A percentile compares a stretch with the other conserved stretches of the same genome.
These are phyloP conservation scores for Xylaria hypoxylon DNA, from an alignment of 2,329 filamentous ascomycete species.

Conservation along the genomic window DNA sequence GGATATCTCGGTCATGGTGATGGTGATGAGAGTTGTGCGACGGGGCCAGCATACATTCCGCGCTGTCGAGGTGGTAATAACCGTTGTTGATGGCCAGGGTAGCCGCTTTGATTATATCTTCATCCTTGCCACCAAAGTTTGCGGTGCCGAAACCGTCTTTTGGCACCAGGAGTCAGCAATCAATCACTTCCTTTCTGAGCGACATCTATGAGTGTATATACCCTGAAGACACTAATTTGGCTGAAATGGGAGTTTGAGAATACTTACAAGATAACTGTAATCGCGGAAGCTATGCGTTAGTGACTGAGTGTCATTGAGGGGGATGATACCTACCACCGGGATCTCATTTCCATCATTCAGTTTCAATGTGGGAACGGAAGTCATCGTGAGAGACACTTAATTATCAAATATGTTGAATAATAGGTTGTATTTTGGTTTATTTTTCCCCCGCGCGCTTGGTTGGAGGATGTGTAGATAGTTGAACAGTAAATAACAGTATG, in stretches of 20 bases:
- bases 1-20: background rate
- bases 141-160: constrained; percentile 74
- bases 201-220: background rate
- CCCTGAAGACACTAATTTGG: background rate
- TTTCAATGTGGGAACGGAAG: constrained; percentile 66
- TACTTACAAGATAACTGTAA: constrained; percentile 64
- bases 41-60: constrained; percentile 65
- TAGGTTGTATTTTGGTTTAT: background rate
- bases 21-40: background rate
- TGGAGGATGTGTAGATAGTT: background rate
- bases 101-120: constrained; percentile 60
- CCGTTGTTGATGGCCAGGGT: constrained; percentile 73
- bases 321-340: constrained; percentile 64
- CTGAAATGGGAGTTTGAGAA: background rate
- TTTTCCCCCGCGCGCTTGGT: no score
- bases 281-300: constrained; percentile 18
- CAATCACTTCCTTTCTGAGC: background rate
- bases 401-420: background rate
- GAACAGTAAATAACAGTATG: background rate
- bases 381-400: constrained; percentile 6
- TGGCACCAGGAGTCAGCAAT: background rate
- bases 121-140: constrained; percentile 70
- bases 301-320: background rate
- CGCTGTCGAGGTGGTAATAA: constrained; percentile 77
- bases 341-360: constrained; percentile 78